A percentile compares a stretch with the other conserved stretches of the same genome.
Evolutionary conservation across 345 rosid species (phyloP).

Genomic region (Reutealis trisperma): DNA sequence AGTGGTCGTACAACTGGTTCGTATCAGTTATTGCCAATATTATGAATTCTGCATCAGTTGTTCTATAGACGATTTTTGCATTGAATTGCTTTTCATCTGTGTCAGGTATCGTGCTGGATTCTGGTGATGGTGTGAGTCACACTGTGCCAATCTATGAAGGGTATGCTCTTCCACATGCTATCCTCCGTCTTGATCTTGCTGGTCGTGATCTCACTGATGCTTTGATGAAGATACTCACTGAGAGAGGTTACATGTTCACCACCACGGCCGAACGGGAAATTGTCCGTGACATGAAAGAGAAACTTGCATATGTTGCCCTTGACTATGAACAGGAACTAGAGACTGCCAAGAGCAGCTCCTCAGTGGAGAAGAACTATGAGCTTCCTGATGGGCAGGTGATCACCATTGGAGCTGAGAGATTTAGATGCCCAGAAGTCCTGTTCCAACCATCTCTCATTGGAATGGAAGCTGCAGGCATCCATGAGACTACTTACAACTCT

Average conservation of each 20-base stretch:
- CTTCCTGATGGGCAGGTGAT: constrained; percentile 34
- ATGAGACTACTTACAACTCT: constrained; percentile 35
- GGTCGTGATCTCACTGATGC: constrained; percentile 37
- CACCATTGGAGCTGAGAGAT: constrained; percentile 37
- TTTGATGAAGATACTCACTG: constrained; percentile 34
- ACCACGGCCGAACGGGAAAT: constrained; percentile 41
- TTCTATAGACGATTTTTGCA: not conserved
- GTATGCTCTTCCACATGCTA: constrained; percentile 35
- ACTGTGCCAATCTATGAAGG: constrained; percentile 34
- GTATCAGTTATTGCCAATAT: not conserved
- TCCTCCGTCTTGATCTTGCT: constrained; percentile 33
- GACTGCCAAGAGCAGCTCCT: constrained; percentile 31
- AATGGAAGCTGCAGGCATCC: constrained; percentile 36
- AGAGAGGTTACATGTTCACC: constrained; percentile 37
- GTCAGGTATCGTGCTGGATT: constrained; percentile 33
- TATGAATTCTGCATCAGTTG: not conserved
- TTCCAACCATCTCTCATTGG: constrained; percentile 40
- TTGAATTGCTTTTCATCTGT: constrained; percentile 2
- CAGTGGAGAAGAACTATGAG: constrained; percentile 33
- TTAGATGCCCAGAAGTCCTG: constrained; percentile 35
- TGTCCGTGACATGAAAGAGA: constrained; percentile 40
- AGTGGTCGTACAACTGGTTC: constrained; percentile 61
- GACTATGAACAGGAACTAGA: constrained; percentile 33
- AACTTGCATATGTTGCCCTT: constrained; percentile 34
- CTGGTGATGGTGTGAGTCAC: constrained; percentile 37